Evolutionary conservation across 495 filamentous ascomycete species (phyloP).

Genomic region (Parathielavia hyrcaniae): DNA sequence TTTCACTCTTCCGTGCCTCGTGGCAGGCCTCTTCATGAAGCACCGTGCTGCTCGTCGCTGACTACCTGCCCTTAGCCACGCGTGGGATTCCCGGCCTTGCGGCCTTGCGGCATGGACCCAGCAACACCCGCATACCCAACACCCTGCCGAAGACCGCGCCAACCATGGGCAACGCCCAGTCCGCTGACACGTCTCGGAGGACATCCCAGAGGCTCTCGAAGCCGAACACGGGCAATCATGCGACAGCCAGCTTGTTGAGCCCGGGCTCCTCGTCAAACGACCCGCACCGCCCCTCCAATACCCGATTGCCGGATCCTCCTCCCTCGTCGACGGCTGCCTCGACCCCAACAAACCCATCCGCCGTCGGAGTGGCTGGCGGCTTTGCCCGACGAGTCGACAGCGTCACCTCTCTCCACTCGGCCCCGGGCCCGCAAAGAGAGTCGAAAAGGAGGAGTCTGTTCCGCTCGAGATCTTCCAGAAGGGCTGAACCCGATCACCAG

Average conservation of each 20-base stretch:
- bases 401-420: constrained; percentile 21
- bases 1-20: constrained; percentile 16
- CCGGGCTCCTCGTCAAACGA: constrained; percentile 32
- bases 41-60: constrained; percentile 17
- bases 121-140: constrained; percentile 38
- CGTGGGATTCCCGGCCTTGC: constrained; percentile 16
- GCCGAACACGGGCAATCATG: constrained; percentile 40
- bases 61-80: too few relatives aligned
- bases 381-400: constrained; percentile 13
- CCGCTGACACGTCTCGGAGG: constrained; percentile 37
- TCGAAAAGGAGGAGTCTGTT: constrained; percentile 30
- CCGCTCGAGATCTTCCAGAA: constrained; percentile 31
- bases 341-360: constrained; percentile 19
- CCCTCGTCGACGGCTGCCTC: constrained; percentile 21
- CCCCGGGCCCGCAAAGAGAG: constrained; percentile 18
- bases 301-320: constrained; percentile 21
- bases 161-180: constrained; percentile 45
- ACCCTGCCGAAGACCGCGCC: constrained; percentile 26
- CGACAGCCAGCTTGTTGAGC: constrained; percentile 43
- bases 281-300: constrained; percentile 32
- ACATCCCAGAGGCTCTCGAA: constrained; percentile 45
- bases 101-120: constrained; percentile 38
- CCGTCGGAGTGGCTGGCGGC: constrained; percentile 8
- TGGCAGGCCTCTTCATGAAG: constrained; percentile 22
- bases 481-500: constrained; percentile 13